Conservation (phyloP, 768 basidiomycete species). For the Leccinum disarticulatum region DNA sequence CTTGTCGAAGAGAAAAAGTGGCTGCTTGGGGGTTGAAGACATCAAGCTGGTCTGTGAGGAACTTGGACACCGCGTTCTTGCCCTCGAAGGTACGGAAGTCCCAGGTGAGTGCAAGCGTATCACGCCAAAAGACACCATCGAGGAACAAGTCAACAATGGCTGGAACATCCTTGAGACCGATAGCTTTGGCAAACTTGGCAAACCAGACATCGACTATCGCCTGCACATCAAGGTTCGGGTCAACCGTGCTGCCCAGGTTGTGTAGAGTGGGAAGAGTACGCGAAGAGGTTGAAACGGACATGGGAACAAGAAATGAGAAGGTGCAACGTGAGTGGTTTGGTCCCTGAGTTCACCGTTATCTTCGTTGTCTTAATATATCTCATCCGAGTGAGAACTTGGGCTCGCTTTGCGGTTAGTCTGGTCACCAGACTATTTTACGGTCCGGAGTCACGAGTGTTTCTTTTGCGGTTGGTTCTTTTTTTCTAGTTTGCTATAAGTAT, state of each 20-base stretch:
- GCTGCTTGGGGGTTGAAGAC: conserved; percentile 17
- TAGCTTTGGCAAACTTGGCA: conserved; percentile 34
- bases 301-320: conserved; percentile 4
- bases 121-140: conserved; percentile 52
- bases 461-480: neutral
- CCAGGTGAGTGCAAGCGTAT: conserved; percentile 63
- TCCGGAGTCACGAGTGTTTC: neutral
- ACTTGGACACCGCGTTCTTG: conserved; percentile 36
- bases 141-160: conserved; percentile 36
- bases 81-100: conserved; percentile 59
- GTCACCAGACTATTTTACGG: neutral
- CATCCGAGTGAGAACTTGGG: neutral
- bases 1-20: conserved; percentile 25
- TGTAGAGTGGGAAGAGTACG: conserved; percentile 25
- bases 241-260: conserved; percentile 23
- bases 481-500: too few species aligned
- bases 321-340: neutral
- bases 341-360: neutral
- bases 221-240: conserved; percentile 36
- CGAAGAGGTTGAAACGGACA: conserved; percentile 4
- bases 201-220: conserved; percentile 44
- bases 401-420: too few species aligned
- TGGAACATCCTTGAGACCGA: conserved; percentile 35
- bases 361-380: neutral
- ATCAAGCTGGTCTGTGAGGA: conserved; percentile 48